Conservation (phyloP, 257 asterid species). For the Lavandula angustifolia region DNA sequence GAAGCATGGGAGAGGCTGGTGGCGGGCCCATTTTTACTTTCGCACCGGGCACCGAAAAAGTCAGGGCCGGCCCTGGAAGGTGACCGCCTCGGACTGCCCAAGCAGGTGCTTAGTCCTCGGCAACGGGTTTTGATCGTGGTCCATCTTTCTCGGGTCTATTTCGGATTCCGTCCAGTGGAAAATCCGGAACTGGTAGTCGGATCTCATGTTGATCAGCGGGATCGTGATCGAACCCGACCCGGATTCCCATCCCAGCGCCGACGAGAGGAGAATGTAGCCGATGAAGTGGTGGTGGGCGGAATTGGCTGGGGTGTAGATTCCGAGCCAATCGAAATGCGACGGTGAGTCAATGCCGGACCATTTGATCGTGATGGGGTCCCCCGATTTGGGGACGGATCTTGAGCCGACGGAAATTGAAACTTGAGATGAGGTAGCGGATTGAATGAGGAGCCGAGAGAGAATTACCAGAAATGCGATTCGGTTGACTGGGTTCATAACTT, state of each 20-base stretch:
- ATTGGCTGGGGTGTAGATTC: constrained; percentile 72
- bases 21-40: no score
- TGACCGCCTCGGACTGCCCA: constrained; percentile 41
- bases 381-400: constrained; percentile 55
- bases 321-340: constrained; percentile 78
- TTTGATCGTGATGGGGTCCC: constrained; percentile 58
- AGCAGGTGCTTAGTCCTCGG: constrained; percentile 79
- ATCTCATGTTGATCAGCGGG: constrained; percentile 68
- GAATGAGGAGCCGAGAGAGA: constrained; percentile 32
- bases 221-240: constrained; percentile 80
- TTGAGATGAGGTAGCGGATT: constrained; percentile 38
- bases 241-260: constrained; percentile 64
- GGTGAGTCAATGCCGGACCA: constrained; percentile 82
- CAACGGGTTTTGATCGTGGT: constrained; percentile 82
- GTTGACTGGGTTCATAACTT: constrained; percentile 33
- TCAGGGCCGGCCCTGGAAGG: no score
- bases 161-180: constrained; percentile 78
- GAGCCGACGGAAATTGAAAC: constrained; percentile 52
- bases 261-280: constrained; percentile 73
- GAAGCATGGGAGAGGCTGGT: no score
- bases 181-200: constrained; percentile 82
- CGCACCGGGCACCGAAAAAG: no score
- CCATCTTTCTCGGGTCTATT: constrained; percentile 57
- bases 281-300: constrained; percentile 63
- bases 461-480: constrained; percentile 27